These are phyloP conservation scores for Trametes cubensis DNA, from an alignment of 768 basidiomycete genomes.

Conservation along the genomic window DNA sequence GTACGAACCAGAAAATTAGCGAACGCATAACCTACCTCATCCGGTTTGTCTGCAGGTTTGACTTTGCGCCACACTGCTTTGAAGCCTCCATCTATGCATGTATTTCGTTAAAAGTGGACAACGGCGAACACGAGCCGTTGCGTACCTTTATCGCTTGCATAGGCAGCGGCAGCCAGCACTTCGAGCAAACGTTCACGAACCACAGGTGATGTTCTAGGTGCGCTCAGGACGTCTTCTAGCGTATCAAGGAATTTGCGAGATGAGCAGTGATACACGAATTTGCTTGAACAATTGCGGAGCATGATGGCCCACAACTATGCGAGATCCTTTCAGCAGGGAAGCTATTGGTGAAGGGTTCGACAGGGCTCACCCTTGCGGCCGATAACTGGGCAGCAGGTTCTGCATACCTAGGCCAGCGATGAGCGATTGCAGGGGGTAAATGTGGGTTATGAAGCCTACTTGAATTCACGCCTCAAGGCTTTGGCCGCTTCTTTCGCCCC, in stretches of 20 bases:
- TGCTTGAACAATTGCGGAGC: constrained; percentile 76
- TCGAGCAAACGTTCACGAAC: constrained; percentile 80
- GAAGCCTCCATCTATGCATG: constrained; percentile 52
- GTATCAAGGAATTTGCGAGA: constrained; percentile 79
- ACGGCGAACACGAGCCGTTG: not conserved
- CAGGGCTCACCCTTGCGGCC: constrained; percentile 62
- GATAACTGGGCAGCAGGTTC: constrained; percentile 76
- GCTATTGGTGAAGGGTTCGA: not conserved
- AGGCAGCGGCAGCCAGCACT: constrained; percentile 82
- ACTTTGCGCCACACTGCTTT: constrained; percentile 79
- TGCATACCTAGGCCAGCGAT: constrained; percentile 54
- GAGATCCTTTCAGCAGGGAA: not conserved
- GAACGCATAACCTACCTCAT: constrained; percentile 52
- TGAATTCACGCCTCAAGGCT: constrained; percentile 84
- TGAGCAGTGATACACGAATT: constrained; percentile 70
- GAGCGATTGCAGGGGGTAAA: constrained; percentile 24
- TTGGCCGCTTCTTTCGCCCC: constrained; percentile 85
- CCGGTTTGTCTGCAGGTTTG: constrained; percentile 79
- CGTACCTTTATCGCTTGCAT: constrained; percentile 50
- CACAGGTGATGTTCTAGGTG: constrained; percentile 70
- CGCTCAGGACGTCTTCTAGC: constrained; percentile 71
- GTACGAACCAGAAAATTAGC: not conserved
- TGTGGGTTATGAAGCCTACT: constrained; percentile 47
- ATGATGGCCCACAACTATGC: constrained; percentile 88
- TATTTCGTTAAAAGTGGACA: not conserved